Evolutionary conservation across 1,284 basidiomycete species (phyloP).

Genomic region (Polyporus tsugae): DNA sequence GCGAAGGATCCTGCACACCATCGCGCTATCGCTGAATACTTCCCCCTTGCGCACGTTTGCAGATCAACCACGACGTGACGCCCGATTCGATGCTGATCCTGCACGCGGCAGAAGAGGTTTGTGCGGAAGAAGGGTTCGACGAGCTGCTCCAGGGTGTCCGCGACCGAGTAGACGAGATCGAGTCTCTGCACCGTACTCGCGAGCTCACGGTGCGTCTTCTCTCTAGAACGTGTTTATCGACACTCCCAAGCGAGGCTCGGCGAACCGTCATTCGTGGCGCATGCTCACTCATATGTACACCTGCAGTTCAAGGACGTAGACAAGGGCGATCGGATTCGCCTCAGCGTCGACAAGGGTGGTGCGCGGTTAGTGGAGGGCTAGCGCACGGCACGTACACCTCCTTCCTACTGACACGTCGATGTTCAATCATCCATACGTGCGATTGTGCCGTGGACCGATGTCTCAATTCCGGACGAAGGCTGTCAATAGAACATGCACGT

Average conservation of each 20-base stretch:
- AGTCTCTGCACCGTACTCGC: slow-evolving; percentile 74
- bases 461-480: not conserved
- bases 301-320: slow-evolving; percentile 72
- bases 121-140: slow-evolving; percentile 77
- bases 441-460: not conserved
- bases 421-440: not conserved
- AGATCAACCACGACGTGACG: slow-evolving; percentile 80
- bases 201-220: slow-evolving; percentile 66
- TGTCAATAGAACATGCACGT: not conserved
- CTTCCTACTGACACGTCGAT: not conserved
- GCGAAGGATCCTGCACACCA: not conserved
- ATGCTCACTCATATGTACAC: slow-evolving; percentile 16
- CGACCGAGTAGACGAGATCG: slow-evolving; percentile 78
- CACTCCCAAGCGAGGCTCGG: not conserved
- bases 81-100: slow-evolving; percentile 82
- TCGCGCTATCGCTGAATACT: slow-evolving; percentile 10
- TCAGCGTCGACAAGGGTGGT: slow-evolving; percentile 71
- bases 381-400: not conserved
- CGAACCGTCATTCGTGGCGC: not conserved
- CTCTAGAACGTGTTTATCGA: not conserved
- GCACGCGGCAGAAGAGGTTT: slow-evolving; percentile 73
- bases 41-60: slow-evolving; percentile 12
- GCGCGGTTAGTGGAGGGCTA: slow-evolving; percentile 34
- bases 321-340: slow-evolving; percentile 62
- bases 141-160: slow-evolving; percentile 75